phyloP scores from a whole-genome alignment of 2,329 filamentous ascomycete species.

The Cercospora citrullina region DNA sequence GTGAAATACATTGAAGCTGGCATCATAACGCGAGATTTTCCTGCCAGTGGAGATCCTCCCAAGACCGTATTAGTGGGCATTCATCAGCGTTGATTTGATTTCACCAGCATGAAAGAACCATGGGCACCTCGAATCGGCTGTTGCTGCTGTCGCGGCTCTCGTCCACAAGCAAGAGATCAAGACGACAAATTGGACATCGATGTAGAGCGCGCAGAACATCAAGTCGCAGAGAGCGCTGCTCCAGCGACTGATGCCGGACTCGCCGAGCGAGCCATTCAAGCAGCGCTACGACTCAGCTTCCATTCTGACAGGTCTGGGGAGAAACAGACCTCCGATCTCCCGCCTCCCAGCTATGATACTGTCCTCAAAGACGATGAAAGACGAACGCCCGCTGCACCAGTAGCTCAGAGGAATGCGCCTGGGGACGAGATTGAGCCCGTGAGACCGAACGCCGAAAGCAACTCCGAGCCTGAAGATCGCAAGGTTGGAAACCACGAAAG shows the following conservation, averaged over 20 bases:
- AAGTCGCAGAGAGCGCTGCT: background rate
- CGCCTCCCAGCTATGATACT: constrained; percentile 10
- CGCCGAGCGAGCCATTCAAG: constrained; percentile 13
- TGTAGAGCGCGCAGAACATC: background rate
- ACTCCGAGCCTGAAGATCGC: background rate
- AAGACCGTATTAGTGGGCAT: background rate
- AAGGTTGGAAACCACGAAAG: background rate
- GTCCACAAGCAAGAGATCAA: background rate
- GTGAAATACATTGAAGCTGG: background rate
- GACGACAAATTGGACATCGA: background rate
- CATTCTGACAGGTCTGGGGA: background rate
- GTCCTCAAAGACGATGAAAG: constrained; percentile 15
- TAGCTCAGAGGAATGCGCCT: background rate
- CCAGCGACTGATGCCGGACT: background rate
- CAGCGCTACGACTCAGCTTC: constrained; percentile 12
- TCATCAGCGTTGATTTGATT: background rate
- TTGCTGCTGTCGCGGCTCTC: constrained; percentile 7
- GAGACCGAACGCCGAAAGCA: background rate
- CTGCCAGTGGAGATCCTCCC: background rate
- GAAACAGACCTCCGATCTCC: background rate
- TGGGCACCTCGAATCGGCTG: constrained; percentile 10
- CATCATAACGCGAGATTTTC: background rate
- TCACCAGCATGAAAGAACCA: constrained; percentile 12
- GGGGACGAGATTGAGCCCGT: background rate
- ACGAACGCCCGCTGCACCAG: background rate